Percentiles rank a stretch among this genome's conserved stretches.
phyloP scores from a whole-genome alignment of 306 rosid species.

The Castanospermum australe region DNA sequence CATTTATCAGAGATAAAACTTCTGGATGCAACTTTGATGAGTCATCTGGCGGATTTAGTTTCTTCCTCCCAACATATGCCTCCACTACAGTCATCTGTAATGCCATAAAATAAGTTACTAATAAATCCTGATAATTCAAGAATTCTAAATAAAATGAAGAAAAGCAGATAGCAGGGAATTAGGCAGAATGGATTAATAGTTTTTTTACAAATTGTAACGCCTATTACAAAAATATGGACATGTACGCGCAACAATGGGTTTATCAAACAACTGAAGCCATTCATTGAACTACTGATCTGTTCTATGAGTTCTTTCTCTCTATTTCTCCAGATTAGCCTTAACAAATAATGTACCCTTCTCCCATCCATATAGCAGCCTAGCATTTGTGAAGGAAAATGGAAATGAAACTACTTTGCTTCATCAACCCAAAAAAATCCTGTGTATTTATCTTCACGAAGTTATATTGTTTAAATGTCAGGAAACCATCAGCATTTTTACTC shows the following conservation, averaged over 20 bases:
- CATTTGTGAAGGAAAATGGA: background rate
- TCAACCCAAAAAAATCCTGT: background rate
- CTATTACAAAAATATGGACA: background rate
- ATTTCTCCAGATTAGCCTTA: slow-evolving; percentile 3
- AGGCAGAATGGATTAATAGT: slow-evolving; percentile 6
- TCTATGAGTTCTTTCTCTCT: background rate
- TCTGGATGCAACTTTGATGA: slow-evolving; percentile 51
- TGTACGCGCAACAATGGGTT: background rate
- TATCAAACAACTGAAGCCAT: slow-evolving; percentile 22
- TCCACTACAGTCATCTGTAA: slow-evolving; percentile 94
- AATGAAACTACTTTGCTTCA: slow-evolving; percentile 23
- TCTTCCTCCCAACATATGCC: slow-evolving; percentile 69
- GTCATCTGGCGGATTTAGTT: slow-evolving; percentile 54
- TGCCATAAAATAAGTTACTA: slow-evolving; percentile 8
- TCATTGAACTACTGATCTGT: slow-evolving; percentile 12
- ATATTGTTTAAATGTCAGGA: background rate
- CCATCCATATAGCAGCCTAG: slow-evolving; percentile 17
- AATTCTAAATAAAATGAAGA: slow-evolving; percentile 2
- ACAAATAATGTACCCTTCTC: slow-evolving; percentile 12
- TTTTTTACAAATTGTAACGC: slow-evolving; percentile 2
- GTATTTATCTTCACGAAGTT: slow-evolving; percentile 10
- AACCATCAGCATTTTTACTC: background rate
- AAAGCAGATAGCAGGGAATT: slow-evolving; percentile 9
- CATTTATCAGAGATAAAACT: slow-evolving; percentile 58
- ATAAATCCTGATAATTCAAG: slow-evolving; percentile 3